These are phyloP conservation scores for Solanum lignicaule DNA, from an alignment of 257 asterid species.

Conservation along the genomic window DNA sequence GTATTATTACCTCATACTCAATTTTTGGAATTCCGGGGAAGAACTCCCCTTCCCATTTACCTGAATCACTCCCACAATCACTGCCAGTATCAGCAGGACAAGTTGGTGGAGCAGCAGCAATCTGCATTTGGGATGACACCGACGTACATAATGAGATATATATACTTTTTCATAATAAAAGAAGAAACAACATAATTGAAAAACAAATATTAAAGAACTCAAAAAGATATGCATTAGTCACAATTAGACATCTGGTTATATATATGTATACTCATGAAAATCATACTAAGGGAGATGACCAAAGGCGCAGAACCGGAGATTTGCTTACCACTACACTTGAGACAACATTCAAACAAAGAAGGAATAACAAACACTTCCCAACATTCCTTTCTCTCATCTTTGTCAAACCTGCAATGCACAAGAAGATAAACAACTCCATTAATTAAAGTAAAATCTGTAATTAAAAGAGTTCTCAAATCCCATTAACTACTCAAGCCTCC, in stretches of 20 bases:
- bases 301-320: not conserved
- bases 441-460: not conserved
- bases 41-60: conserved; percentile 81
- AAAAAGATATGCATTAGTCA: not conserved
- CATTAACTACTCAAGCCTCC: not conserved
- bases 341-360: conserved; percentile 23
- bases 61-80: conserved; percentile 34
- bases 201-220: not conserved
- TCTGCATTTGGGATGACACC: conserved; percentile 23
- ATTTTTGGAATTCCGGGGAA: conserved; percentile 75
- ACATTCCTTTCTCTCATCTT: conserved; percentile 24
- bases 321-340: conserved; percentile 37
- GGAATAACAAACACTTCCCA: conserved; percentile 20
- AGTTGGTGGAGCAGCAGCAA: conserved; percentile 60
- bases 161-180: not conserved
- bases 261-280: not conserved
- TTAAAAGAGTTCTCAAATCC: not conserved
- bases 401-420: not conserved
- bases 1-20: conserved; percentile 59
- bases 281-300: not conserved
- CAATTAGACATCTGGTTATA: not conserved
- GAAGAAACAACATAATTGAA: not conserved
- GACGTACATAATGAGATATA: not conserved
- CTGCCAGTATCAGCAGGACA: conserved; percentile 64
- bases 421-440: not conserved